Base-by-base conservation (phyloP, 2,329 filamentous ascomycete species). In the Aphanocladium album region DNA sequence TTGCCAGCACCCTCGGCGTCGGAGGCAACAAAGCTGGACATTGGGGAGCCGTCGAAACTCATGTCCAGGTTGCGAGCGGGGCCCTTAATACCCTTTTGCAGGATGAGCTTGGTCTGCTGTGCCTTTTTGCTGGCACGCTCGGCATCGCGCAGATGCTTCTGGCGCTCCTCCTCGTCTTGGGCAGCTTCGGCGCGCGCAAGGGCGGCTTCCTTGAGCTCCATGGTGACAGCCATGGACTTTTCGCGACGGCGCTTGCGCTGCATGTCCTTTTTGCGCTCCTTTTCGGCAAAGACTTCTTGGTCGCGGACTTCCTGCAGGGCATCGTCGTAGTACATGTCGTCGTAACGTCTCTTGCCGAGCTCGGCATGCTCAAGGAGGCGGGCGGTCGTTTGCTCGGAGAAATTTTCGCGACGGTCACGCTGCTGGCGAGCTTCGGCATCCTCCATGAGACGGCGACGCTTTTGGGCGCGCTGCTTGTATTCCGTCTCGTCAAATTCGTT, bases 231-330 rank as follows among this genome's bases (percentile, higher is more conserved):
- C 81, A 97, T 92, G 5, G 93, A 96, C 78, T 97, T 97, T 73
- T 98, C 93, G 19, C 95, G 89, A 47, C 95, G 88, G 62, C 95
- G 86, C 79, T 98, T 99, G 64, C 95, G 89, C 73, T 99, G 95
- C 91, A 99, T 98, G 71, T 99, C 95, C 79, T 99, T 99, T 80
- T 99, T 99, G 65, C 95, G 91, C 76, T 99, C 95, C 77, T 99
- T 99, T 75, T 99, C 95, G 63, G 93, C 92, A 63, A 89, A 89
- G 8, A 97, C 82, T 73, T 97, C 93, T 66, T 91, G 91, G 63
- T 92, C 89, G 66, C 95, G 90, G 2, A 98, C 93, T 68, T 96
- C 89, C 57, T 89, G 85, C 62, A 93, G 83, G 1, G 95, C 93
- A 45, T 89, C 87, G 19, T 90, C 85, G 70, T 92, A 93, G 72